Evolutionary conservation across 1,284 basidiomycete genomes (phyloP).

Genomic region (Cutaneotrichosporon arboriforme): DNA sequence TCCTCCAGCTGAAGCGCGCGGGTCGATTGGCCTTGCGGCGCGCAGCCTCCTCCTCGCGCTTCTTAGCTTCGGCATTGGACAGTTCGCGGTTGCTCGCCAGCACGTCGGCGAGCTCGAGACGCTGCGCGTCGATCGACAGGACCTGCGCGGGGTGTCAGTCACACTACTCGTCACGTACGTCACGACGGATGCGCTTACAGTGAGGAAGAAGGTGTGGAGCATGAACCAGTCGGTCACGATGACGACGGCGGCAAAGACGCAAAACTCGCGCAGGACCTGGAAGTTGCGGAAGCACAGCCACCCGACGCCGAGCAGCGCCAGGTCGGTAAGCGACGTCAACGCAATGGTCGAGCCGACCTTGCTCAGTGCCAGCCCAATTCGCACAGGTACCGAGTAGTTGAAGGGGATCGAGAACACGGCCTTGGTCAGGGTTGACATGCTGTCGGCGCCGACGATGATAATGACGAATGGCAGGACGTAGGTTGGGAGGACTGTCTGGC

Average conservation of each 20-base stretch:
- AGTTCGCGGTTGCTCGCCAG: constrained; percentile 23
- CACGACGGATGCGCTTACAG: constrained; percentile 30
- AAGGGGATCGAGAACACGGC: constrained; percentile 86
- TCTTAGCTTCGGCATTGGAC: constrained; percentile 9
- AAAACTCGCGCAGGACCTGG: constrained; percentile 86
- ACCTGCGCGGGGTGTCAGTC: constrained; percentile 36
- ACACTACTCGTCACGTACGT: neutral
- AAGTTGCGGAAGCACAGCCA: constrained; percentile 61
- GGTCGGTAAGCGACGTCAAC: constrained; percentile 82
- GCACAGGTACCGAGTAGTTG: constrained; percentile 81
- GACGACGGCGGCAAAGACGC: constrained; percentile 86
- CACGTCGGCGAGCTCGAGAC: constrained; percentile 51
- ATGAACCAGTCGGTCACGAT: constrained; percentile 88
- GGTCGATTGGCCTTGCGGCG: constrained; percentile 7
- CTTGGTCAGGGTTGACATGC: constrained; percentile 90
- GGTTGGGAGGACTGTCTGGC: constrained; percentile 45
- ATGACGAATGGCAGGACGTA: constrained; percentile 85
- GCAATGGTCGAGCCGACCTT: constrained; percentile 86
- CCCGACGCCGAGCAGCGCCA: constrained; percentile 71
- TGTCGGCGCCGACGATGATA: constrained; percentile 91
- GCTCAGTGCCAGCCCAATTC: constrained; percentile 82
- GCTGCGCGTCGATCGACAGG: constrained; percentile 54
- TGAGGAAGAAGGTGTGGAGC: constrained; percentile 55
- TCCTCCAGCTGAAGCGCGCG: constrained; percentile 27
- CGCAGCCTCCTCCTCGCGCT: constrained; percentile 12